Evolutionary conservation across 306 rosid genomes (phyloP), one percentile per base, ranked within the genome.

Genomic region (Malus sylvestris): DNA sequence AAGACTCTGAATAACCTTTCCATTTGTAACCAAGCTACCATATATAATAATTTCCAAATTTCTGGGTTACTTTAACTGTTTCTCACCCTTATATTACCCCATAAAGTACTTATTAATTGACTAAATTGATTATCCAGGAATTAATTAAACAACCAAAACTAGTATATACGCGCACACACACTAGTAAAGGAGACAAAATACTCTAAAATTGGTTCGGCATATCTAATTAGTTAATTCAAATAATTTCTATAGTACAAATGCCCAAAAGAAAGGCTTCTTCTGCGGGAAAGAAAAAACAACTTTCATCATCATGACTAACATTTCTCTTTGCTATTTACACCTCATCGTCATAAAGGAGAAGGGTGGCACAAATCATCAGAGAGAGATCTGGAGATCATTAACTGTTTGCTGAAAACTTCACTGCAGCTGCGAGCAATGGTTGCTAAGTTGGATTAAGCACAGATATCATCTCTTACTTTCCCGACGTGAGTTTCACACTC

Each of bases 311-410:
- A 44, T 2, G 29, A 27, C 59, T 15, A 45, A 27, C 59, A 32
- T 22, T 67, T 32, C 67, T 40, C 53, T 13, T 29, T 30, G 51
- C 49, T 77, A 77, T 77, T 70, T 60, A 77, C 81, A 77, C 30
- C 64, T 69, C 61, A 63, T 30, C 44, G 18, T 63, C 35, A 6
- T 61, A 49, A 49, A 49, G 55, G 19, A 61, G 14, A 8, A 63
- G 6, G 68, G 23, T 63, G 68, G 40, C 0, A 62, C 38, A 25
- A 9, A 62, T 49, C 20, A 15, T 49, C 11, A 62, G 35, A 27
- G 40, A 61, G 10, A 63, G 68, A 63, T 23, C 3, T 19, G 5
- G 69, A 61, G 38, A 25, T 25, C n/a, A 60, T 58, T 16, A n/a
- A 45, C 18, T 35, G n/a, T 63, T 66, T 35, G 70, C 27, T 33